Conservation (phyloP, 225 moss, liverwort and hornwort genomes). For the Neckera pumila region DNA sequence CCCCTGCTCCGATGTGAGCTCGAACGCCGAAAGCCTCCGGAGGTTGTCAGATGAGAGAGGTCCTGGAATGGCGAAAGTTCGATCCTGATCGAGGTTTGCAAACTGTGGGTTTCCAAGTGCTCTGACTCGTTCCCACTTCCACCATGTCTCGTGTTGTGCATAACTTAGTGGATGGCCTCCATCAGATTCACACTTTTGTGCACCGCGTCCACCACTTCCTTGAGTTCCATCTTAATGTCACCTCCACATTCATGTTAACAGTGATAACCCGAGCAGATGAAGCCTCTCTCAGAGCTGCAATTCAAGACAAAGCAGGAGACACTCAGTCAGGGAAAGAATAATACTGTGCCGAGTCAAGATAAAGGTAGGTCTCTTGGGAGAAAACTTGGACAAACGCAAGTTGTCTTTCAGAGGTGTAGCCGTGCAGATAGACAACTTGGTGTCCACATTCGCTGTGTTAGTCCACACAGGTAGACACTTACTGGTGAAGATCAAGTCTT, state of each 20-base stretch:
- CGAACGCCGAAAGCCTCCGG: neutral
- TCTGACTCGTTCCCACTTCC: neutral
- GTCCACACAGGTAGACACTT: too few relatives aligned
- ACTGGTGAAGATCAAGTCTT: too few relatives aligned
- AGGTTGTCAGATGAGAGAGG: neutral
- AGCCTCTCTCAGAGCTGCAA: neutral
- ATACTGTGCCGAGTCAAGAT: too few relatives aligned
- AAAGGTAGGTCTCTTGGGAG: too few relatives aligned
- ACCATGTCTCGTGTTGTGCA: neutral
- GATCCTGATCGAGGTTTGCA: neutral
- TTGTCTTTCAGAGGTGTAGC: too few relatives aligned
- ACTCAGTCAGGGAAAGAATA: neutral
- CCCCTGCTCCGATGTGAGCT: neutral
- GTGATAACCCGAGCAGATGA: neutral
- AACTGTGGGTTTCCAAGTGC: neutral
- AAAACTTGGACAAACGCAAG: too few relatives aligned
- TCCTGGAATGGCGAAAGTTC: neutral
- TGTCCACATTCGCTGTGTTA: too few relatives aligned
- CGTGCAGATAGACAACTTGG: too few relatives aligned
- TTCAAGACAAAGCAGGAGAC: neutral
- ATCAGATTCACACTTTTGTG: neutral
- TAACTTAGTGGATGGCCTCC: neutral
- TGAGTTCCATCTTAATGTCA: neutral
- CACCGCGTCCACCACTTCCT: neutral
- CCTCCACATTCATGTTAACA: neutral